These are phyloP conservation scores for Eurotiales sp. DNA, from an alignment of 2,329 filamentous ascomycete genomes.

Conservation along the genomic window DNA sequence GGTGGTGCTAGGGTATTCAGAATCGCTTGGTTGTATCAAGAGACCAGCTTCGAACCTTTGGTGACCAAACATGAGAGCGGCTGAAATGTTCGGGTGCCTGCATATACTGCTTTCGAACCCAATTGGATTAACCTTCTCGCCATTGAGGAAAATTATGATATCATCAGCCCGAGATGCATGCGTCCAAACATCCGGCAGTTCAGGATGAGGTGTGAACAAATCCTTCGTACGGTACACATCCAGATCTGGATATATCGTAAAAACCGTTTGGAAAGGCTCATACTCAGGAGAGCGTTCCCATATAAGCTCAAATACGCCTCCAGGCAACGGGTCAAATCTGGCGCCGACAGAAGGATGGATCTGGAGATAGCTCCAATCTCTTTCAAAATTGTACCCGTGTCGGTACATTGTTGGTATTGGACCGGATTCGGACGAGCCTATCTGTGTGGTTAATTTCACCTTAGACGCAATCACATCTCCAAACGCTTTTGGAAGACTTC, in stretches of 20 bases:
- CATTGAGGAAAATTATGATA: conserved; percentile 3
- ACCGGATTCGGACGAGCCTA: conserved; percentile 2
- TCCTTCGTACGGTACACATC: conserved; percentile 1
- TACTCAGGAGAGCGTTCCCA: background rate
- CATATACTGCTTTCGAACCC: background rate
- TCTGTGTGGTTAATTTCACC: background rate
- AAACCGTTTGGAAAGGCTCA: conserved; percentile 2
- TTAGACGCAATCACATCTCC: conserved; percentile 5
- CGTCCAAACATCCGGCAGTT: background rate
- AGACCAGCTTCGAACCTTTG: conserved; percentile 1
- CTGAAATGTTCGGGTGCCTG: background rate
- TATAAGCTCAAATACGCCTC: conserved; percentile 1
- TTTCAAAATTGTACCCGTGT: background rate
- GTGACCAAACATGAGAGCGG: conserved; percentile 1
- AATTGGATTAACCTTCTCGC: conserved; percentile 5
- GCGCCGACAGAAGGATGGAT: conserved; percentile 3
- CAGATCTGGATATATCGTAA: conserved; percentile 1
- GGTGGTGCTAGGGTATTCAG: background rate
- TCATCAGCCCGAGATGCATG: conserved; percentile 6
- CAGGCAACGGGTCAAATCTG: background rate
- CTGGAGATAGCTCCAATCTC: conserved; percentile 8
- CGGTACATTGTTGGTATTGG: conserved; percentile 5
- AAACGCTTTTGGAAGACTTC: background rate
- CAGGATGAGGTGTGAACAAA: background rate
- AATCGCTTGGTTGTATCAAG: background rate